Conservation (phyloP, 441 rosid species). For the Gossypium trilobum region DNA sequence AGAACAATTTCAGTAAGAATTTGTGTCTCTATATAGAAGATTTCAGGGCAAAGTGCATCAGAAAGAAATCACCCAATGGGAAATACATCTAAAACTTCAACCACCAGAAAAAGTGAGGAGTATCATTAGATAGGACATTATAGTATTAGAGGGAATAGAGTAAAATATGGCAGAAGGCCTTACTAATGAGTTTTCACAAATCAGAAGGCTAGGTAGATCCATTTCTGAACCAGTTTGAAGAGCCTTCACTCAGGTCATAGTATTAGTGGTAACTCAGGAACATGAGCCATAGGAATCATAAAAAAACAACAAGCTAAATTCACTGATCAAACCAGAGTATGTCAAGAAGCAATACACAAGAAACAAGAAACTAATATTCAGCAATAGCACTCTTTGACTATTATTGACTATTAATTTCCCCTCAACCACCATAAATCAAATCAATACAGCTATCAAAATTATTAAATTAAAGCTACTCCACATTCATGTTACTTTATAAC, state of each 20-base stretch:
- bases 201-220: background rate
- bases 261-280: background rate
- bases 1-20: conserved; percentile 1
- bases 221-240: conserved; percentile 1
- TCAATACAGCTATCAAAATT: background rate
- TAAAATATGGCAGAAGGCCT: background rate
- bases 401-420: conserved; percentile 3
- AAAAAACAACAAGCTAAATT: background rate
- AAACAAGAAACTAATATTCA: conserved; percentile 6
- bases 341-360: background rate
- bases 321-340: background rate
- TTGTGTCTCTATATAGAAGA: background rate
- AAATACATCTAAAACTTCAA: background rate
- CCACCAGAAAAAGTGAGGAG: background rate
- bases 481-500: background rate
- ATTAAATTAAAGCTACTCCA: background rate
- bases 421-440: background rate
- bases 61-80: background rate
- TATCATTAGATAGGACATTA: background rate
- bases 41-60: background rate
- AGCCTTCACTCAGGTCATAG: background rate
- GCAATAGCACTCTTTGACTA: background rate
- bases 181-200: conserved; percentile 4
- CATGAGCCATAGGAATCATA: conserved; percentile 1
- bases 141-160: background rate